Evolutionary conservation across 176 grass and related monocot genomes (phyloP).

Genomic region (Oryza coarctata): DNA sequence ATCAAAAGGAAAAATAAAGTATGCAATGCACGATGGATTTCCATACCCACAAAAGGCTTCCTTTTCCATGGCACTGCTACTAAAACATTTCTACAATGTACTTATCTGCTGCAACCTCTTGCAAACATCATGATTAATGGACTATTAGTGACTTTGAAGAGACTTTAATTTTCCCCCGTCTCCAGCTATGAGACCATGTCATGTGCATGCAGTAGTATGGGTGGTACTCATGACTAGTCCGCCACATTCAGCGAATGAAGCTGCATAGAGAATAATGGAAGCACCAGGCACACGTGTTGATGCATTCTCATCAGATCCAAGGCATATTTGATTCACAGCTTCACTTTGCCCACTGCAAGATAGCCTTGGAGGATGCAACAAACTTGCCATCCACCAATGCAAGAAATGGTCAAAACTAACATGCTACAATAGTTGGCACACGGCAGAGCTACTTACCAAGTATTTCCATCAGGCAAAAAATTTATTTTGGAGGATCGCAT

Average conservation of each 20-base stretch:
- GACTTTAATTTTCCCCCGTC: not conserved
- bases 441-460: not conserved
- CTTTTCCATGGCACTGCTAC: not conserved
- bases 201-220: not conserved
- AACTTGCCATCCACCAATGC: not conserved
- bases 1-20: not conserved
- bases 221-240: not conserved
- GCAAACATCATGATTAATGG: not conserved
- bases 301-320: constrained; percentile 25
- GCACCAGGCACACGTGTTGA: constrained; percentile 25
- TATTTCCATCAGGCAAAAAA: not conserved
- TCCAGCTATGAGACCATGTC: not conserved
- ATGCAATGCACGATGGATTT: not conserved
- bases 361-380: not conserved
- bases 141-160: not conserved
- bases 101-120: not conserved
- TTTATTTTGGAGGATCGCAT: not conserved
- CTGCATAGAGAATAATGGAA: constrained; percentile 23
- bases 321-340: not conserved
- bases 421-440: not conserved
- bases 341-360: constrained; percentile 18
- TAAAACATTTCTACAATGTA: not conserved
- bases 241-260: not conserved
- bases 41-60: not conserved
- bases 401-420: not conserved